These are phyloP conservation scores for Serendipita vermifera DNA, from an alignment of 768 basidiomycete genomes.

Conservation along the genomic window DNA sequence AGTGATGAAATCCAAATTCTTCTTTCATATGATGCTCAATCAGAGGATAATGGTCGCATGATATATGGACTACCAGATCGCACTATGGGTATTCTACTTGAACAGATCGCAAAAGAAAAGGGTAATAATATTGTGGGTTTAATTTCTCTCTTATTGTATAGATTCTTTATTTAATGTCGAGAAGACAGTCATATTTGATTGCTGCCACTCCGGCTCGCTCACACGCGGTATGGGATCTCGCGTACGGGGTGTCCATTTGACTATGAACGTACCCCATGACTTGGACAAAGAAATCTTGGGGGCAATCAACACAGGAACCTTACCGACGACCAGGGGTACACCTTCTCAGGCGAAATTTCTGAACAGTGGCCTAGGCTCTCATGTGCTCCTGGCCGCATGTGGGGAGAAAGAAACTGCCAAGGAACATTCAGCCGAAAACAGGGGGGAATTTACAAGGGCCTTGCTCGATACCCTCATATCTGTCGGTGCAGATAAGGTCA, in stretches of 20 bases:
- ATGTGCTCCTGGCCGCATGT: conserved; percentile 48
- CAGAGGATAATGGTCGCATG: conserved; percentile 15
- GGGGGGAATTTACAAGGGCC: conserved; percentile 47
- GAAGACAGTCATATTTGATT: conserved; percentile 50
- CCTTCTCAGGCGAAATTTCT: conserved; percentile 34
- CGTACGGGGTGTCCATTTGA: too few species aligned
- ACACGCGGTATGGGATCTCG: conserved; percentile 19
- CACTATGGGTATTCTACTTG: conserved; percentile 47
- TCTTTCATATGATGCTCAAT: conserved; percentile 24
- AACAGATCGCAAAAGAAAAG: conserved; percentile 40
- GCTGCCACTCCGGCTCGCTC: conserved; percentile 41
- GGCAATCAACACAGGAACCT: too few species aligned
- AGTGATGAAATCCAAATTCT: conserved; percentile 26
- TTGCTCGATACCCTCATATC: conserved; percentile 36
- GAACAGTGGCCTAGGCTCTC: conserved; percentile 29
- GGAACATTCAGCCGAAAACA: conserved; percentile 50
- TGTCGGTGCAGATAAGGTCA: conserved; percentile 39
- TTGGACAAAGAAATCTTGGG: conserved; percentile 45
- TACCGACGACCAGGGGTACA: conserved; percentile 27
- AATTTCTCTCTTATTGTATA: neutral
- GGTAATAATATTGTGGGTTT: conserved; percentile 52
- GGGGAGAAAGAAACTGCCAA: conserved; percentile 39
- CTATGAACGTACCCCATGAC: too few species aligned
- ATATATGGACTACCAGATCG: conserved; percentile 55
- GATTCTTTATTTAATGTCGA: neutral